Evolutionary conservation across 2,329 filamentous ascomycete genomes (phyloP).

Genomic region (Tolypocladium sp.): DNA sequence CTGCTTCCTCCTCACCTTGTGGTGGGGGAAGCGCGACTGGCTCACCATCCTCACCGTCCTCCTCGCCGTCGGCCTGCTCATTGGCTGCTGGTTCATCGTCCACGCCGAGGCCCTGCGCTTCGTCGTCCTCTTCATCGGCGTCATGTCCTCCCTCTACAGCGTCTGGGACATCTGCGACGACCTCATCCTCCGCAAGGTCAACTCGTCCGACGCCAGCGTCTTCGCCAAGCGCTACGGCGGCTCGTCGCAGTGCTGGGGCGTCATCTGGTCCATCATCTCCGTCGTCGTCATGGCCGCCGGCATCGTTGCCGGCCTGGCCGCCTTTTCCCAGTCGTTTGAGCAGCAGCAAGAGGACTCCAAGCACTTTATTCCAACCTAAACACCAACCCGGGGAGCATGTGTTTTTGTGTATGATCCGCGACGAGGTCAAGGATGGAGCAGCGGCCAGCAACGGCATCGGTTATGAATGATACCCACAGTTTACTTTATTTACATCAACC

Average conservation of each 20-base stretch:
- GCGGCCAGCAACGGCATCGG: neutral
- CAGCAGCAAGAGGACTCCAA: conserved; percentile 63
- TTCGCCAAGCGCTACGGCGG: conserved; percentile 72
- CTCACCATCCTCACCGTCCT: conserved; percentile 64
- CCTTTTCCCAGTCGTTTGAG: conserved; percentile 61
- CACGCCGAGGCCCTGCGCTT: conserved; percentile 67
- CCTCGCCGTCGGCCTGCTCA: conserved; percentile 58
- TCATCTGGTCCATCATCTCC: conserved; percentile 69
- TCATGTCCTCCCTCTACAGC: conserved; percentile 73
- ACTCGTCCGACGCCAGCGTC: conserved; percentile 69
- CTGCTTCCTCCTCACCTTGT: conserved; percentile 69
- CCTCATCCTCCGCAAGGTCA: conserved; percentile 70
- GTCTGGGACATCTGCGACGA: conserved; percentile 85
- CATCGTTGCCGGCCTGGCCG: conserved; percentile 68
- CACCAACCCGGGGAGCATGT: neutral
- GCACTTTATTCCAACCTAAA: conserved; percentile 47
- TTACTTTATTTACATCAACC: neutral
- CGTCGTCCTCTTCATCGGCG: conserved; percentile 70
- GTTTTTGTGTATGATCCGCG: neutral
- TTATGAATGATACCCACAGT: neutral
- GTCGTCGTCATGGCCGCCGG: conserved; percentile 61
- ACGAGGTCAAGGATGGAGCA: neutral
- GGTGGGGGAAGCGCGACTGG: conserved; percentile 76
- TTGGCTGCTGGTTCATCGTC: conserved; percentile 72
- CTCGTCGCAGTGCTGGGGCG: conserved; percentile 72